Base-by-base conservation (phyloP, 768 basidiomycete genomes). In the Agrocybe chaxingu region DNA sequence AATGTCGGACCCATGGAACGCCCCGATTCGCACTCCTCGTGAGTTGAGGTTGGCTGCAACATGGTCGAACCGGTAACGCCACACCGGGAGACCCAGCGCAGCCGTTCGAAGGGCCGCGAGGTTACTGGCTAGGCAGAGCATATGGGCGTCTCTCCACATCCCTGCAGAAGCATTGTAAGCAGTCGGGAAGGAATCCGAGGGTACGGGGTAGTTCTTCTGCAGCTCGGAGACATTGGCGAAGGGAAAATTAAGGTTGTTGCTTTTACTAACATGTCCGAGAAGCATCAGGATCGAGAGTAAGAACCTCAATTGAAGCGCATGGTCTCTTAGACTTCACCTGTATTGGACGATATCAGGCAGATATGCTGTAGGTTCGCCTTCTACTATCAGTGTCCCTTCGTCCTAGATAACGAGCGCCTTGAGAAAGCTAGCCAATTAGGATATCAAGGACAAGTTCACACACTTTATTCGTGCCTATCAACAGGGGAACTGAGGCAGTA, bases 91-190 rank as follows among this genome's bases (percentile, higher is more conserved):
- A 8, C 47, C 24, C 13, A 63, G 50, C 8, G 42, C 55, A 8
- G 50, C 44, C 10, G 62, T 62, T 7, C 66, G 59, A 5, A 60
- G 57, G 3, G 45, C 49, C 4, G 63, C 66, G 16, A 68, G 58
- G 52, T 67, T 69, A 43, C 53, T 56, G 6, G 66, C 66, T 16
- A 67, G 62, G 41, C 67, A 69, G 5, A 66, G 60, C 67, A 69
- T 67, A 44, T 69, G 67, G 4, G 67, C 67, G 39, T 67, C 67
- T 40, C 66, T 54, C 67, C 65, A 69, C 60, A 69, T 69, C 8
- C 50, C 66, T 1, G 67, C 66, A 3, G 65, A 59, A 4, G 67
- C 67, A 46, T 69, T 67, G 56, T 69, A 69, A 0, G 66, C 66
- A 2, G 63, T 61, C 16, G 63, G 63, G 50, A 63, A 69, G 12